Conservation (phyloP, 2,329 filamentous ascomycete genomes). For the Cordyceps javanica region DNA sequence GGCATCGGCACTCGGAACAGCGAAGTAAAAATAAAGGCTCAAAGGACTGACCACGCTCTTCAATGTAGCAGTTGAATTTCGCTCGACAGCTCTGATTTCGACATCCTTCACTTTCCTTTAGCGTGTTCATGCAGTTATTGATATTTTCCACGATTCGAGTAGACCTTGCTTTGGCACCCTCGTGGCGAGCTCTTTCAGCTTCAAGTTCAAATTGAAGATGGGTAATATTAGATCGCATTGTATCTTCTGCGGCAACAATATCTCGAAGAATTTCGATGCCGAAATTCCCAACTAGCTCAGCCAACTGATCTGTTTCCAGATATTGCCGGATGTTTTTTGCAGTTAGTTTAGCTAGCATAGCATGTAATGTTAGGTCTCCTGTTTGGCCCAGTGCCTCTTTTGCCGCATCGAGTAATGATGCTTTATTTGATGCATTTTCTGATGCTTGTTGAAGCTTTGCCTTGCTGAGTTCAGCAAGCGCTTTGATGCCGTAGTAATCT, state of each 20-base stretch:
- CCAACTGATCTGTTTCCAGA: neutral
- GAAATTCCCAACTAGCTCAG: neutral
- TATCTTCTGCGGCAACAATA: neutral
- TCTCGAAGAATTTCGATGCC: neutral
- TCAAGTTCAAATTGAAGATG: neutral
- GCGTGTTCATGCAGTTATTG: neutral
- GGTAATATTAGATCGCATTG: neutral
- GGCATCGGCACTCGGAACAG: neutral
- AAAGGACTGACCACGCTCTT: neutral
- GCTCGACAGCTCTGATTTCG: neutral
- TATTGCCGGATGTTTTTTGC: neutral
- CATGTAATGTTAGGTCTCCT: neutral
- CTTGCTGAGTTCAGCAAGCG: slow-evolving; percentile 14
- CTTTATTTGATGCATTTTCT: neutral
- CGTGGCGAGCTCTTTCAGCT: neutral
- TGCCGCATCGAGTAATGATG: neutral
- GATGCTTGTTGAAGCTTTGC: slow-evolving; percentile 8
- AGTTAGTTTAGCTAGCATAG: neutral
- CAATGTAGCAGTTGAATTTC: neutral
- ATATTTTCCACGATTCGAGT: neutral
- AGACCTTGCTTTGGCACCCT: neutral
- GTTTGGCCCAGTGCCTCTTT: neutral
- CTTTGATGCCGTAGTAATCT: slow-evolving; percentile 17
- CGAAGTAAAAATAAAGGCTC: neutral
- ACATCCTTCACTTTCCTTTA: neutral